Evolutionary conservation across 768 basidiomycete species (phyloP), one percentile per base, ranked within the genome.

Genomic region (Hericium erinaceus): DNA sequence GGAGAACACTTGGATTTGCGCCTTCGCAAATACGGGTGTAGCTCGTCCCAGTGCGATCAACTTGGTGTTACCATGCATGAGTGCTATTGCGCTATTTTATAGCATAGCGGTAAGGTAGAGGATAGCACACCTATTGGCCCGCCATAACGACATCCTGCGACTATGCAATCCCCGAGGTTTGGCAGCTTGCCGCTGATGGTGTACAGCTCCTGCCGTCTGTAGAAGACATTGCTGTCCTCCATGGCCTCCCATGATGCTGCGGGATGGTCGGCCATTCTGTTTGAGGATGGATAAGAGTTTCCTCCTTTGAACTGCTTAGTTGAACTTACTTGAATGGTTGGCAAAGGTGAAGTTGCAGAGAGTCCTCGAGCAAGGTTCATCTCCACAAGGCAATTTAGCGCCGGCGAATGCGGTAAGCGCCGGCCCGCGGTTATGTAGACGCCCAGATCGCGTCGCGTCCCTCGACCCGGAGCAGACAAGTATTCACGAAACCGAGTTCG

Each of bases 221-320:
- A 98, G 74, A 97, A 98, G 37, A 87, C 89, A 64, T 77, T 84
- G 24, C 88, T 89, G 66, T 89, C 83, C 69, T 86, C 81, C 85
- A 97, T 91, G 46, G 94, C 81, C 69, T 95, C 86, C 95, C 95
- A 98, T 70, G 82, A 80, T 33, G 83, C 70, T 2, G 89, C 90
- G 2, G 91, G 89, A 64, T 91, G 89, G 53, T 87, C 84, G 13
- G 74, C 65, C 72, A 80, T 80, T 20, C 44, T 46, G 16, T 10
- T 18, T 4, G n/a, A 46, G 6, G 6, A 10, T 33, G 8, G 6
- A 33, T 33, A 10, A 10, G 33, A 33, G 8, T 33, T 33, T 33
- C 33, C 33, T 33, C 9, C 16, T 46, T 11, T 6, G 28, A 8
- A 12, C 49, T 26, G 49, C 44, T 20, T 6, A 46, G 22, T 22